These are phyloP conservation scores for Blastobotrys niveus DNA, from an alignment of 1,139 yeast genomes.

Conservation along the genomic window DNA sequence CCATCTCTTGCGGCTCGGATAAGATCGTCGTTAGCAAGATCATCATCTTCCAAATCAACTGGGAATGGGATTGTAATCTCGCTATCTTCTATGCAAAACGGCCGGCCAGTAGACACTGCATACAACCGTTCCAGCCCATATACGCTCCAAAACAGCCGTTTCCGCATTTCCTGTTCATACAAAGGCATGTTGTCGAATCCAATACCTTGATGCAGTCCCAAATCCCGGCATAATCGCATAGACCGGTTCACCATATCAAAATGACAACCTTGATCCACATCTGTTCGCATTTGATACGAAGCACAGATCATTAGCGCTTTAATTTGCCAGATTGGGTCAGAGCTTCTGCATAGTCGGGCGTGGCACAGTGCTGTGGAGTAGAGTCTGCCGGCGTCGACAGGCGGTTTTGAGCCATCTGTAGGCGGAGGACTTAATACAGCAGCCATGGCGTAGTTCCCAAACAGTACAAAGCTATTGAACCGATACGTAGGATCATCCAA, in stretches of 20 bases:
- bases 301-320: constrained; percentile 47
- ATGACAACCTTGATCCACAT: constrained; percentile 48
- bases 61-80: constrained; percentile 45
- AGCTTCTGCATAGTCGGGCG: constrained; percentile 41
- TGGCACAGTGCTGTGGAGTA: constrained; percentile 51
- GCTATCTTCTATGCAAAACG: constrained; percentile 44
- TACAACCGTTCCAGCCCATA: constrained; percentile 52
- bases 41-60: constrained; percentile 30
- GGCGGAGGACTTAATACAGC: constrained; percentile 12
- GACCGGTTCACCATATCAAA: constrained; percentile 49
- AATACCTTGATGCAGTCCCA: constrained; percentile 22
- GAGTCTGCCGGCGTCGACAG: constrained; percentile 38
- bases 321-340: constrained; percentile 40
- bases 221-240: constrained; percentile 34
- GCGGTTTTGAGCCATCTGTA: background rate
- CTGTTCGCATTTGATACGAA: constrained; percentile 50
- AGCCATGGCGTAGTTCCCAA: constrained; percentile 24
- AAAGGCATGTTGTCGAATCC: constrained; percentile 22
- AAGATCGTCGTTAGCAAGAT: constrained; percentile 19
- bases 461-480: constrained; percentile 24
- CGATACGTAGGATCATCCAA: constrained; percentile 24
- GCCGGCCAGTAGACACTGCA: constrained; percentile 55
- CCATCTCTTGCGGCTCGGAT: constrained; percentile 16
- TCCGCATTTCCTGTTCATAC: constrained; percentile 38
- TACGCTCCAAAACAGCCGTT: constrained; percentile 56